These are phyloP conservation scores for Colletotrichum neosansevieriae DNA, from an alignment of 2,329 filamentous ascomycete species.

Conservation along the genomic window DNA sequence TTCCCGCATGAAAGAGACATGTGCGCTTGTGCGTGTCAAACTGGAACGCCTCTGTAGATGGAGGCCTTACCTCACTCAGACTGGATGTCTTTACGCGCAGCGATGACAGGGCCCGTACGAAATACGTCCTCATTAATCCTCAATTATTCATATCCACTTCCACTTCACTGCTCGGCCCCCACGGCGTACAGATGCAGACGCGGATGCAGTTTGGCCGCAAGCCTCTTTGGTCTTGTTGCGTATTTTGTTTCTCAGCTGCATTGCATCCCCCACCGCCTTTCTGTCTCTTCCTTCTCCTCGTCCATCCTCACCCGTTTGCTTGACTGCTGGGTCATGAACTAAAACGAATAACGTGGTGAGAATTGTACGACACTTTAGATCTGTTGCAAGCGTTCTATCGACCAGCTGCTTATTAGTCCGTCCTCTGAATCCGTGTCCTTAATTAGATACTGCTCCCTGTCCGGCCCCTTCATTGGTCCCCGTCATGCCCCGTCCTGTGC, in stretches of 20 bases:
- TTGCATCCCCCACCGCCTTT: conserved; percentile 31
- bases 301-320: not conserved
- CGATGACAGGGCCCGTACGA: not conserved
- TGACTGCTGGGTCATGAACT: not conserved
- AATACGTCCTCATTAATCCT: not conserved
- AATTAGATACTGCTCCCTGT: conserved; percentile 26
- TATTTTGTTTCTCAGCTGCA: conserved; percentile 34
- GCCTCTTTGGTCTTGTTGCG: conserved; percentile 16
- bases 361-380: too few relatives aligned
- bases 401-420: conserved; percentile 33
- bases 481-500: conserved; percentile 2
- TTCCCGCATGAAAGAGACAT: not conserved
- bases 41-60: not conserved
- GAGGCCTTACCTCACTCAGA: not conserved
- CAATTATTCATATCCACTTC: not conserved
- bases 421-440: conserved; percentile 31
- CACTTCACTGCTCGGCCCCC: conserved; percentile 4
- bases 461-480: not conserved
- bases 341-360: too few relatives aligned
- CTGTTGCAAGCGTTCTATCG: conserved; percentile 6
- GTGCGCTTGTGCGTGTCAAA: not conserved
- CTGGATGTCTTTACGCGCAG: not conserved
- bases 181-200: not conserved
- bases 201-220: conserved; percentile 4
- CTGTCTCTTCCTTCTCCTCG: not conserved